Evolutionary conservation across 345 rosid genomes (phyloP).

Genomic region (Cardamine resedifolia): DNA sequence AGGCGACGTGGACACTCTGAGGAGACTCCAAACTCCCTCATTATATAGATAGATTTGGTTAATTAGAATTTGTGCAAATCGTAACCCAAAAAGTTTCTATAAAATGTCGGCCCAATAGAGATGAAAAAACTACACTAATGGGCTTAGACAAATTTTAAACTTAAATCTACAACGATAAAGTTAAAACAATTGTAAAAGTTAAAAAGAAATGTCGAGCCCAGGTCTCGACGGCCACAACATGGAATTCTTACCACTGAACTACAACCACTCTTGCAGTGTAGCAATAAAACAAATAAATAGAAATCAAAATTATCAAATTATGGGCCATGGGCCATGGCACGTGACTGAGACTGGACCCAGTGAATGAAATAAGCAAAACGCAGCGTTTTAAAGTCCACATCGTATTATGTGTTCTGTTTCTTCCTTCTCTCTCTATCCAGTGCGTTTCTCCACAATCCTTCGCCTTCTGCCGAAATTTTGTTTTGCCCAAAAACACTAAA

Average conservation of each 20-base stretch:
- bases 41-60: too few relatives aligned
- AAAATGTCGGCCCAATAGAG: too few relatives aligned
- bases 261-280: neutral
- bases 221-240: too few relatives aligned
- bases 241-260: constrained; percentile 5
- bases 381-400: neutral
- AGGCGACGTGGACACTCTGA: too few relatives aligned
- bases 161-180: too few relatives aligned
- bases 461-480: constrained; percentile 28
- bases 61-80: too few relatives aligned
- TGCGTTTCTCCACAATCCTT: constrained; percentile 35
- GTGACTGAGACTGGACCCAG: constrained; percentile 6
- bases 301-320: accelerated
- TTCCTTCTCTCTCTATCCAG: constrained; percentile 23
- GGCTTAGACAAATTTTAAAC: too few relatives aligned
- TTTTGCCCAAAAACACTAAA: constrained; percentile 8
- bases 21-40: too few relatives aligned
- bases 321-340: constrained; percentile 19
- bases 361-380: constrained; percentile 4
- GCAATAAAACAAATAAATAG: accelerated
- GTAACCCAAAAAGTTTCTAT: too few relatives aligned
- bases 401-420: neutral
- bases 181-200: too few relatives aligned
- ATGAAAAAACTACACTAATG: too few relatives aligned
- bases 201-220: too few relatives aligned